Base-by-base conservation (phyloP, 306 rosid species). In the Casuarina cunninghamiana region DNA sequence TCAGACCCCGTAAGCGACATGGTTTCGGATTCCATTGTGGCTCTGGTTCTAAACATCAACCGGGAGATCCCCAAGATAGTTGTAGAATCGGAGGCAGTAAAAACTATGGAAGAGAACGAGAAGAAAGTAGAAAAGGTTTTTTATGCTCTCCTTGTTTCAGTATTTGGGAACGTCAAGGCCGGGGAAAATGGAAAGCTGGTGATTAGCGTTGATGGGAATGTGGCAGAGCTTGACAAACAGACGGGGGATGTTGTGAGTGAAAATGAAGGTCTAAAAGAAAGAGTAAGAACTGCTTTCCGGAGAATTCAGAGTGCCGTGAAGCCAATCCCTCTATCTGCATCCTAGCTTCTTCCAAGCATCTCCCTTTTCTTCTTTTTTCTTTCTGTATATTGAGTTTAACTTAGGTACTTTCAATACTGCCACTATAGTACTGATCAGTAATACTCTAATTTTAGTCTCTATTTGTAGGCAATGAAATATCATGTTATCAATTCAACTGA, bases 1-100 rank as follows among this genome's bases (percentile, higher is more conserved):
- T 88, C 98, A 8, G 97, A 94, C 80, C 98, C 97, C 13, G 84
- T 92, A 35, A 89, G 95, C 71, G 95, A 94, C 79, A 89, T 92
- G 97, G 97, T 94, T 2, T 94, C 97, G 1, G 95, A 94, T 78
- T 94, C 98, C 0, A 54, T 94, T 69, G 91, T 94, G 74, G 97
- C 98, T 75, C 86, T 94, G 63, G 68, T 94, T 74, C 77, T 92
- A 50, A 90, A 88, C 54, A 94, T 94, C 83, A 89, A 77, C 79
- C 84, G 97, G 0, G 96, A 93, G 51, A 60, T 87, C 48, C 97
- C 97, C 17, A 92, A 88, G 84, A 75, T 92, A 58, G 84, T 90
- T 44, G 90, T 71, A 26, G 98, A 90, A 75, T 77, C 95, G 0
- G 98, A 90, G 79, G 93, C 84, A 3, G 43, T 53, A 46, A 87